Conservation (phyloP, 257 asterid species). For the Ehretia macrophylla region DNA sequence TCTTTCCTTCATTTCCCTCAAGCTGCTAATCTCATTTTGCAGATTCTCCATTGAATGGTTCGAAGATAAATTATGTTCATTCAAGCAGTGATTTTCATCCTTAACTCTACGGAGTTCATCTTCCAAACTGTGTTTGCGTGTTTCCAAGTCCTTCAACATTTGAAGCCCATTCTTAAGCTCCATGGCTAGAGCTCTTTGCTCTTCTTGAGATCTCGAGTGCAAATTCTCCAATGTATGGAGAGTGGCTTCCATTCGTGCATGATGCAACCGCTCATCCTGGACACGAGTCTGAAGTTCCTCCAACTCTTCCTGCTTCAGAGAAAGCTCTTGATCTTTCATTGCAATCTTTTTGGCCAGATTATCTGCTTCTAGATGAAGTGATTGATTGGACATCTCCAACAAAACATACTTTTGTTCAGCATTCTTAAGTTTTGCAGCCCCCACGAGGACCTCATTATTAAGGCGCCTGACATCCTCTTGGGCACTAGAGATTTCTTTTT, state of each 20-base stretch:
- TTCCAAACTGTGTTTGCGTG: constrained; percentile 51
- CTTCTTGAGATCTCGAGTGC: constrained; percentile 69
- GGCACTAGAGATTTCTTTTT: constrained; percentile 44
- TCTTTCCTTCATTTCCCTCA: constrained; percentile 64
- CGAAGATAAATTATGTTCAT: constrained; percentile 41
- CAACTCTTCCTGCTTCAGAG: constrained; percentile 61
- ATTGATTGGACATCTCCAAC: constrained; percentile 59
- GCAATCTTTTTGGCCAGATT: constrained; percentile 60
- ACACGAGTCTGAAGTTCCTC: constrained; percentile 62
- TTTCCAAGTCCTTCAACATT: constrained; percentile 57
- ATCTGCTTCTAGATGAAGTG: constrained; percentile 63
- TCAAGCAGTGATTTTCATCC: constrained; percentile 54
- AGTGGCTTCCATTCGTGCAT: constrained; percentile 55
- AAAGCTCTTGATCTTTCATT: constrained; percentile 70
- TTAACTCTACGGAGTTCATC: constrained; percentile 51
- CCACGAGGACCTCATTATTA: constrained; percentile 38
- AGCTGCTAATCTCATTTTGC: constrained; percentile 55
- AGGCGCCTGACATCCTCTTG: constrained; percentile 56
- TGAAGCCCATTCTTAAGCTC: constrained; percentile 61
- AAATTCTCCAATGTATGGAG: constrained; percentile 47
- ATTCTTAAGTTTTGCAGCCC: constrained; percentile 43
- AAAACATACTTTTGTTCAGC: constrained; percentile 51
- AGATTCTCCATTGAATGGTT: constrained; percentile 49
- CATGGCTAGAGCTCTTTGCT: constrained; percentile 50
- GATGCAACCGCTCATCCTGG: constrained; percentile 45